Evolutionary conservation across 169 alveolate species (phyloP), one percentile per base, ranked within the genome.

Genomic region (Plasmodium yoelii): DNA sequence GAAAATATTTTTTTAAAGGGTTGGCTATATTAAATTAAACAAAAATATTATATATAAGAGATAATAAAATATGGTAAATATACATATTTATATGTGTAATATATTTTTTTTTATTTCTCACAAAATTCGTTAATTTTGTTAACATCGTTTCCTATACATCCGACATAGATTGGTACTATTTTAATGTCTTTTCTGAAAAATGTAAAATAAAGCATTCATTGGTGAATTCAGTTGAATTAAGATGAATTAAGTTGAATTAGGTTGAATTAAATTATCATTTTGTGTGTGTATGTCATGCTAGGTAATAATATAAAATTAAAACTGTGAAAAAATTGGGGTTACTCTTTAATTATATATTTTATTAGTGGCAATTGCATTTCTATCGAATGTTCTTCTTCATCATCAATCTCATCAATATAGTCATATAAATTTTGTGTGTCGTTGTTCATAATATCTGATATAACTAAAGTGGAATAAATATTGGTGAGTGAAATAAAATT

Each of bases 281-380:
- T 46, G 15, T 72, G 53, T 7, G 9, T 24, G 19, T 53, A 19
- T 47, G 10, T 49, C 22, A n/a, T 34, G 0, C 7, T 5, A 34
- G 42, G 7, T 4, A 34, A 34, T 42, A 15, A 24, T 22, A 61
- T 22, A 49, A 63, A 80, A 9, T 49, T 22, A 18, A 44, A 39
- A 46, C 3, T n/a, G 56, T 24, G 53, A 19, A 51, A n/a, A 39
- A 24, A 72, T 24, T n/a, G 26, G 12, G 22, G 28, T 59, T 90
- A 86, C 87, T 93, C 93, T 69, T 94, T 55, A 89, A 92, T 93
- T 28, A 94, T 82, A 84, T 93, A 93, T 88, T 94, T 94, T 51
- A 96, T 93, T 60, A 90, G 93, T 28, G 98, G 98, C 51, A 95
- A 47, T 73, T 96, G 98, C 98, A 97, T 95, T 75, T 97, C 99